Evolutionary conservation across 108 stramenopile species (phyloP), one percentile per base, ranked within the genome.

Genomic region (Nitzschia putrida): DNA sequence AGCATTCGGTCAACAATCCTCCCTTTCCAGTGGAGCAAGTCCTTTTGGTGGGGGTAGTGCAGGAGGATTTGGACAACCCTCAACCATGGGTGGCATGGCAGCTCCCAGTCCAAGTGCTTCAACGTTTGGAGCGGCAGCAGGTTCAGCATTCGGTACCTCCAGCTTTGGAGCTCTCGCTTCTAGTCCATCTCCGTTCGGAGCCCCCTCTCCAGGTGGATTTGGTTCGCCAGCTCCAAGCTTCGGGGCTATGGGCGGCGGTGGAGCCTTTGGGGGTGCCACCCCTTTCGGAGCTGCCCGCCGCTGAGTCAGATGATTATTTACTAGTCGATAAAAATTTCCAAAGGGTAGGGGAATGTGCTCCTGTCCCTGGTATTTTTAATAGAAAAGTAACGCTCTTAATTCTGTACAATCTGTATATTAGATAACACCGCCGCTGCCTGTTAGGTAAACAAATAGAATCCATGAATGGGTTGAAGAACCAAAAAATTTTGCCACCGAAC

Each of bases 201-300:
- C 76, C 13, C 54, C 39, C n/a, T 59, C 68, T 11, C 10, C 38
- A 13, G 54, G 68, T 24, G 74, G 66, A 8, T 67, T 68, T 61
- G 74, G 74, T 24, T 26, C 54, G 20, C 45, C 67, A 13, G 54
- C 69, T 53, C 58, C 77, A 47, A 45, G 68, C 25, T 82, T 82
- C 71, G 78, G 78, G 50, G 40, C 74, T 11, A 42, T 81, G 14
- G 50, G 40, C 8, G 50, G 40, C 8, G 21, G 39, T 18, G 53
- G 66, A 40, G 80, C 68, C 9, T 81, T 84, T 76, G 76, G 76
- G 22, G 61, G 64, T 39, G 53, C 38, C 18, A 61, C 72, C 25
- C 83, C 83, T 1, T 84, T 84, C 57, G 83, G 83, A 18, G 79
- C 79, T 13, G 52, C 83, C 9, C 68, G 82, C 21, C 77, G 82